These are phyloP conservation scores for Nematodospora valgi DNA, from an alignment of 805 yeast genomes.

Conservation along the genomic window DNA sequence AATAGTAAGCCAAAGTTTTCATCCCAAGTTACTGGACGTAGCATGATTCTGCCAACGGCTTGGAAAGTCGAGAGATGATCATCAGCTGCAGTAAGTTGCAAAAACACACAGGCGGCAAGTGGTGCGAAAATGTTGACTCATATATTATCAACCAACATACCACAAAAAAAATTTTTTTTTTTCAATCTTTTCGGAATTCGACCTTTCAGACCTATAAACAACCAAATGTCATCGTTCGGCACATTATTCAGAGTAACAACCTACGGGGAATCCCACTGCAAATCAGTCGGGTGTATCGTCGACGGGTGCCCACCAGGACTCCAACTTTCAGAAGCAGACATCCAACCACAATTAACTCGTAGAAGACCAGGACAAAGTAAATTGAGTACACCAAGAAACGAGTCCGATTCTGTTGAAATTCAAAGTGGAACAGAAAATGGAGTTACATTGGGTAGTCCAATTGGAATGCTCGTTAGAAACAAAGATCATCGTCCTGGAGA, in stretches of 20 bases:
- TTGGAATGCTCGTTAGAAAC: conserved; percentile 87
- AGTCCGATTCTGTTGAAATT: conserved; percentile 86
- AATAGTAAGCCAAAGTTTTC: too few relatives aligned
- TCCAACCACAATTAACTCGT: conserved; percentile 94
- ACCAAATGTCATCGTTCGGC: conserved; percentile 43
- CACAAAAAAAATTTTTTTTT: not conserved
- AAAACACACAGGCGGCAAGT: too few relatives aligned
- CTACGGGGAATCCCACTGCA: conserved; percentile 97
- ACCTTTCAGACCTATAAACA: not conserved
- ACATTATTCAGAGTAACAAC: conserved; percentile 69
- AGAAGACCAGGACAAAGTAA: conserved; percentile 97
- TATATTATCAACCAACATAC: not conserved
- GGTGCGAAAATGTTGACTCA: conserved; percentile 1
- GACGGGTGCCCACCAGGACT: conserved; percentile 98
- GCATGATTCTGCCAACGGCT: too few relatives aligned
- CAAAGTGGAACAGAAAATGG: conserved; percentile 95
- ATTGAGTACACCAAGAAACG: conserved; percentile 92
- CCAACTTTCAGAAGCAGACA: conserved; percentile 76
- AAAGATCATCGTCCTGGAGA: conserved; percentile 98
- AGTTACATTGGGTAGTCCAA: conserved; percentile 89
- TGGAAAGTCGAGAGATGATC: too few relatives aligned
- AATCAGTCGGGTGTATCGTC: conserved; percentile 95
- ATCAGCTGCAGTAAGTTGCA: too few relatives aligned
- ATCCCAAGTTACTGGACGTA: too few relatives aligned
- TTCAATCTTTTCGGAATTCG: not conserved